Evolutionary conservation across 352 stramenopile genomes (phyloP), one percentile per base, ranked within the genome.

Genomic region (Globisporangium nunn): DNA sequence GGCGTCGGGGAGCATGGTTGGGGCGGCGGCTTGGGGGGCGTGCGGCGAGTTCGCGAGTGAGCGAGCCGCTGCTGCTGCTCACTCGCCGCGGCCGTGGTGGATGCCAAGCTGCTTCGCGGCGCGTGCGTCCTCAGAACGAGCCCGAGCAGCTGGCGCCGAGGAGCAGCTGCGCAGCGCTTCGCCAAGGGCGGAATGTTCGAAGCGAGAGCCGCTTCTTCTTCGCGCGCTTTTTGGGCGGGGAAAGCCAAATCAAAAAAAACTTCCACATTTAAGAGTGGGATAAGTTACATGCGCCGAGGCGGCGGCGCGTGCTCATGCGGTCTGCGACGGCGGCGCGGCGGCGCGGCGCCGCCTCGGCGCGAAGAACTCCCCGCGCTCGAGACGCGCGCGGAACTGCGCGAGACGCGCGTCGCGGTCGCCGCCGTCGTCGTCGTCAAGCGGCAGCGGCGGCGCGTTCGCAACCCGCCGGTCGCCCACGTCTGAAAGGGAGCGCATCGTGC

Each of bases 371-470:
- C 50, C 31, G 23, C 50, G 28, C 15, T 45, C 54, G 18, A 62
- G 43, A 15, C 69, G 63, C 1, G n/a, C 44, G 23, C 68, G 60
- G 41, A 74, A 53, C 40, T 46, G 56, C 39, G 39, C 30, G 23
- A 61, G 48, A 18, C 58, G 65, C 17, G 61, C 68, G 35, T 70
- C 56, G 17, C 33, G 33, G 10, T 50, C 66, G 47, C 61, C 62
- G 10, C 68, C 67, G 18, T 74, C 64, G 10, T 70, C 67, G 18
- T 74, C 64, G 47, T 59, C 4, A 28, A 75, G 70, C 18, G 68
- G 68, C 58, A 72, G 17, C 6, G 56, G 48, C 15, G 47, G 48
- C n/a, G 28, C 14, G 12, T 49, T 50, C n/a, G n/a, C 56, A 14
- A 5, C 50, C n/a, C 52, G 58, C 17, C 3, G 18, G 17, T 48